Evolutionary conservation across 306 rosid species (phyloP), one percentile per base, ranked within the genome.

Genomic region (Prinsepia uniflora): DNA sequence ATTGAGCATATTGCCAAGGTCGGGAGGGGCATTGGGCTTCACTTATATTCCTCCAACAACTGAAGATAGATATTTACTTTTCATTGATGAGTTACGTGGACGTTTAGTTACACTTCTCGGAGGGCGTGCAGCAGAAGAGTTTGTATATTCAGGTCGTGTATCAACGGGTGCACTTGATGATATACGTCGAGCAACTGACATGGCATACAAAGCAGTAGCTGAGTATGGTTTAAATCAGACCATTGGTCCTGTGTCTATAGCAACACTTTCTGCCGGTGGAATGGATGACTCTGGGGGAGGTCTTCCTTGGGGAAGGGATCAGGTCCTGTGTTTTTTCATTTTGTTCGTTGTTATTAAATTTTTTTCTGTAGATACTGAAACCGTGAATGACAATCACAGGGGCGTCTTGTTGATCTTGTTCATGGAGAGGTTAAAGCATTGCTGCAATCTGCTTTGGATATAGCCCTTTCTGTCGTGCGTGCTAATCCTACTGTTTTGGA

Each of bases 81-180:
- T 94, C 83, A 86, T 94, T 78, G 99, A 94, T 81, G 99, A 94
- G 82, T 80, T 94, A 83, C 97, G 82, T 55, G 99, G 99, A 66
- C 96, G 96, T 47, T 78, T 94, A 76, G 99, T 89, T 70, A 94
- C 97, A 41, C 92, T 94, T 81, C 92, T 94, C 57, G 99, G 97
- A 75, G 99, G 99, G 56, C 97, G 99, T 57, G 99, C 99, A n/a
- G 99, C 97, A 18, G 99, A 94, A 86, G 97, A 94, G 84, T 84
- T 94, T 66, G 89, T 86, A 60, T 94, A 91, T 80, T 84, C 96
- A 49, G 99, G 99, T 72, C 90, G 99, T 55, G 96, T 94, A 49
- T 94, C 99, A 63, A 94, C 99, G 3, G 97, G 99, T 46, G 96
- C 99, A 56, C 92, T 91, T 76, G 99, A 94, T 84, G 99, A 94